Percentiles rank a stretch among this genome's conserved stretches.
phyloP scores from a whole-genome alignment of 805 yeast species.

The Wickerhamomyces sydowiorum region DNA sequence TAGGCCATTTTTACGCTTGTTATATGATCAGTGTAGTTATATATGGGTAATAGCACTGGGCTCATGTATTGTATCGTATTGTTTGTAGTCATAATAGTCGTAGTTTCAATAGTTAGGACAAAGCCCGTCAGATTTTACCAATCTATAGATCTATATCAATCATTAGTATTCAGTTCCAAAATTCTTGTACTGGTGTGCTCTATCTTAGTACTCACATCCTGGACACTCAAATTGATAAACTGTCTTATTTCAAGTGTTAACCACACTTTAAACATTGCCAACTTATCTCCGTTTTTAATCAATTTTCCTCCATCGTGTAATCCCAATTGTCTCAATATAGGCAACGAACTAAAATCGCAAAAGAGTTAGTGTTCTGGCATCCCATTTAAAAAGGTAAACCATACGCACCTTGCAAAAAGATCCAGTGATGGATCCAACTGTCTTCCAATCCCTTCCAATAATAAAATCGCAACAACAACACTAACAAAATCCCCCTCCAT shows the following conservation, averaged over 20 bases:
- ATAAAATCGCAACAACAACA: slow-evolving; percentile 86
- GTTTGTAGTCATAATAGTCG: background rate
- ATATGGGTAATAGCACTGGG: background rate
- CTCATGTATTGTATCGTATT: background rate
- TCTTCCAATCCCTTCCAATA: slow-evolving; percentile 93
- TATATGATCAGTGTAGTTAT: too few species aligned
- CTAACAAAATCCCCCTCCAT: slow-evolving; percentile 97
- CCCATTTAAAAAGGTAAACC: slow-evolving; percentile 29
- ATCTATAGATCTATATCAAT: slow-evolving; percentile 30
- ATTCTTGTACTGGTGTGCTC: background rate
- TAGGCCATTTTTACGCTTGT: too few species aligned
- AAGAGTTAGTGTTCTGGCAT: slow-evolving; percentile 23
- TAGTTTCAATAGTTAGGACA: slow-evolving; percentile 46
- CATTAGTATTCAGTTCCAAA: background rate
- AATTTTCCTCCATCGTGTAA: slow-evolving; percentile 53
- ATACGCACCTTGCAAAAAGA: slow-evolving; percentile 93
- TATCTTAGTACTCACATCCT: slow-evolving; percentile 47
- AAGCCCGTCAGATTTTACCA: slow-evolving; percentile 54
- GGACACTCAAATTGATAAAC: slow-evolving; percentile 71
- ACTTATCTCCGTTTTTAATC: slow-evolving; percentile 45
- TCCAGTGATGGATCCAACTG: slow-evolving; percentile 91
- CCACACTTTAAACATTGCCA: slow-evolving; percentile 85
- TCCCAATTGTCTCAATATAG: slow-evolving; percentile 75
- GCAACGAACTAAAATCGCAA: slow-evolving; percentile 13
- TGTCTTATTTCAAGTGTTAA: slow-evolving; percentile 78